Conservation (phyloP, 2,329 filamentous ascomycete genomes). For the Fusarium fracticaudum region DNA sequence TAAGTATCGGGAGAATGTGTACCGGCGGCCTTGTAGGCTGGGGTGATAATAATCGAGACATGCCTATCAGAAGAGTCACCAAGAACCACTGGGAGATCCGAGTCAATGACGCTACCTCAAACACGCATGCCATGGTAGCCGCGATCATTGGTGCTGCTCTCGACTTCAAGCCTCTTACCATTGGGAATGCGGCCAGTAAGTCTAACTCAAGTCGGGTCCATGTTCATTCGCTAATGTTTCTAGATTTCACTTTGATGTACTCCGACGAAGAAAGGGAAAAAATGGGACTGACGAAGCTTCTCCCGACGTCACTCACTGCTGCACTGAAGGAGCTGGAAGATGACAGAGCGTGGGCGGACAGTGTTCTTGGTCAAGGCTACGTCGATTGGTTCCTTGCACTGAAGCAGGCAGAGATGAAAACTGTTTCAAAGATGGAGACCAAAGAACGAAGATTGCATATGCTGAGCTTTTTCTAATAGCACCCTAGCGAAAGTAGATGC, state of each 20-base stretch:
- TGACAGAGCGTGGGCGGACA: background rate
- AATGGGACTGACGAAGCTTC: background rate
- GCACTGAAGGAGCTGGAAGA: background rate
- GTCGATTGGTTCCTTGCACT: constrained; percentile 11
- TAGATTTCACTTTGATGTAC: background rate
- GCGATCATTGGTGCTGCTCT: background rate
- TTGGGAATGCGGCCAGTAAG: background rate
- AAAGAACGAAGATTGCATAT: background rate
- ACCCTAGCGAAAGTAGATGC: background rate
- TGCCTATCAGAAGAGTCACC: constrained; percentile 4
- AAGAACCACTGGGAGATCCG: constrained; percentile 12
- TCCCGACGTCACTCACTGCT: background rate
- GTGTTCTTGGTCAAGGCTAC: background rate
- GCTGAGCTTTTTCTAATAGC: background rate
- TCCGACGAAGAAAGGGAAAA: background rate
- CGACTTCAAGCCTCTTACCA: background rate
- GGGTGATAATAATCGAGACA: constrained; percentile 9
- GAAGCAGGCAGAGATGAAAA: background rate
- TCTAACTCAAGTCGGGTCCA: background rate
- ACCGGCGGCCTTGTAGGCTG: background rate
- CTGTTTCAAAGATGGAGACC: background rate
- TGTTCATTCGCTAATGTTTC: no score
- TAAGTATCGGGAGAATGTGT: background rate
- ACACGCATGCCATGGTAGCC: constrained; percentile 1
- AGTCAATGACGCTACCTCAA: background rate